Percentiles rank a stretch among this genome's conserved stretches.
Evolutionary conservation across 2,329 filamentous ascomycete genomes (phyloP).

Genomic region (Coniosporium tulheliwenetii): DNA sequence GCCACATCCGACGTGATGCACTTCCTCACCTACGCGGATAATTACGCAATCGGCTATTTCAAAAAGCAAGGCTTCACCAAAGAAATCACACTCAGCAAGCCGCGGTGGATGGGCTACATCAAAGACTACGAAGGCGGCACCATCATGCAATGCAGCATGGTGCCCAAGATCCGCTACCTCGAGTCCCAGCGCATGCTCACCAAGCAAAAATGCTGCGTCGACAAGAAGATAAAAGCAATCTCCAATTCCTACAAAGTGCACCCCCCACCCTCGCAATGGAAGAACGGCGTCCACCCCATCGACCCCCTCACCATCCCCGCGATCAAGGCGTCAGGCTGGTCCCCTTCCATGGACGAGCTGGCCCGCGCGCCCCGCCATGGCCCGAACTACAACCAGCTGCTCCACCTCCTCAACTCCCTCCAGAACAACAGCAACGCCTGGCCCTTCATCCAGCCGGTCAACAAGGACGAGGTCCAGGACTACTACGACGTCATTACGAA

Average conservation of each 20-base stretch:
- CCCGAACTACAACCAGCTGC: conserved; percentile 86
- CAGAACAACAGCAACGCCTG: conserved; percentile 88
- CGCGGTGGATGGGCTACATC: conserved; percentile 98
- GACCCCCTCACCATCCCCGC: conserved; percentile 77
- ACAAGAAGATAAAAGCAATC: conserved; percentile 86
- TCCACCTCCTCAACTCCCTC: conserved; percentile 84
- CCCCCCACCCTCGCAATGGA: conserved; percentile 72
- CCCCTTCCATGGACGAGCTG: conserved; percentile 92
- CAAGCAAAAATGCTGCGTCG: conserved; percentile 91
- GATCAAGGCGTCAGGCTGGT: conserved; percentile 86
- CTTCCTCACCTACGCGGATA: conserved; percentile 96
- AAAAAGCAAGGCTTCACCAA: conserved; percentile 99
- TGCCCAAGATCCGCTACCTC: conserved; percentile 85
- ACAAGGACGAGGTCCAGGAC: conserved; percentile 90
- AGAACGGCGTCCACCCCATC: conserved; percentile 55
- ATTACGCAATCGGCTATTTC: conserved; percentile 97
- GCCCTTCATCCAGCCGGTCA: conserved; percentile 90
- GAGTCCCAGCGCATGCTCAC: conserved; percentile 86
- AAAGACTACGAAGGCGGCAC: conserved; percentile 98
- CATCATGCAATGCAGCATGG: conserved; percentile 98
- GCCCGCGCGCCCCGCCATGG: conserved; percentile 89
- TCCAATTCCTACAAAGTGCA: conserved; percentile 82
- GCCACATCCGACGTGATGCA: conserved; percentile 96
- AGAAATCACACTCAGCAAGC: conserved; percentile 81
- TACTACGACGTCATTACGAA: conserved; percentile 98